Evolutionary conservation across 2,329 filamentous ascomycete genomes (phyloP), one percentile per base, ranked within the genome.

Genomic region (Boeremia lycopersici): DNA sequence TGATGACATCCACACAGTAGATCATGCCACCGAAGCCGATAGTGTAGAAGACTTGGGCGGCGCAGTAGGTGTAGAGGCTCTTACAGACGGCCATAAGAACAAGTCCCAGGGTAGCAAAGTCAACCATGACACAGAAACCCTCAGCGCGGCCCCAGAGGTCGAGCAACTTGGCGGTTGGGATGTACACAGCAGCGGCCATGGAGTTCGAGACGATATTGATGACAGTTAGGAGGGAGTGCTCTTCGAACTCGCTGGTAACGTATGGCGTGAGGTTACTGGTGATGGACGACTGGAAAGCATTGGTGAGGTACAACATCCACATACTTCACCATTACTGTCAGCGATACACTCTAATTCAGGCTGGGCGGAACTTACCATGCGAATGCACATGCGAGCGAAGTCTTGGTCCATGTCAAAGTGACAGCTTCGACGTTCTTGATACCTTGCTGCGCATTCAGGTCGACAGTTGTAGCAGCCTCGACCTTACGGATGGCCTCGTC

Each of bases 71-170:
- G 31, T 60, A 73, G 8, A 88, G 79, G 48, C 81, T 82, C 3
- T 79, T 78, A 67, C 82, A 88, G 0, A 79, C 79, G 5, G 88
- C 88, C 80, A 89, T 88, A 73, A 90, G 78, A 46, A 88, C 87
- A 73, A 90, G 39, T 3, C 63, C 62, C 4, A 70, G 57, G 9
- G 67, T 68, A 40, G 63, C 54, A 39, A 62, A 66, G 42, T 54
- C 43, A 5, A 76, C 63, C 67, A 74, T 72, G 9, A 73, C 33
- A 5, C 65, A 55, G 44, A 72, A 74, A 1, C 73, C 75, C 55
- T 75, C 67, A 7, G 72, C 67, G 11, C 75, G 70, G 7, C 75
- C 75, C 68, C 70, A 76, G 15, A 76, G 62, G 50, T 76, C 73
- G 23, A 77, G 69, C 12, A 76, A 39, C 45, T 76, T 77, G 8